Conservation (phyloP, 139 green algal genomes). For the Chlorella sp. region DNA sequence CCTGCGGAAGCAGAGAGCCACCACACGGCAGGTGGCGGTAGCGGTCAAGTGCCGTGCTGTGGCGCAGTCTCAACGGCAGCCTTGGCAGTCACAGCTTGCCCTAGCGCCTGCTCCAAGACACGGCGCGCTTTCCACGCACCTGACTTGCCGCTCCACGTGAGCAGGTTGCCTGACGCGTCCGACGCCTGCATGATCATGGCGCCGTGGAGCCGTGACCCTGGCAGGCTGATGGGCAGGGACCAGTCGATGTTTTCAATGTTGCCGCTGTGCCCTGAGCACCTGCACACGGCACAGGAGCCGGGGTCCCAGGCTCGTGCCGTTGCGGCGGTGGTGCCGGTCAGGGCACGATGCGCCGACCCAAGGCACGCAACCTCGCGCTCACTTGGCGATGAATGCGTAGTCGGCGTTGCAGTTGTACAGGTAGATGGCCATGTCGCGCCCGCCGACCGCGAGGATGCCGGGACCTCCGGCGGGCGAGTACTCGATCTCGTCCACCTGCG, state of each 20-base stretch:
- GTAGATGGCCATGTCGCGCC: slow-evolving; percentile 44
- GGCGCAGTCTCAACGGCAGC: too few species aligned
- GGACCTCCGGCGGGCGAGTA: slow-evolving; percentile 37
- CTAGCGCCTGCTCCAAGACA: too few species aligned
- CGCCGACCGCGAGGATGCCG: slow-evolving; percentile 35
- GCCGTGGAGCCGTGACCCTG: slow-evolving; percentile 12
- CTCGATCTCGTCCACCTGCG: slow-evolving; percentile 41
- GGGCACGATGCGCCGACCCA: too few species aligned
- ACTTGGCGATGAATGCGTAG: slow-evolving; percentile 39
- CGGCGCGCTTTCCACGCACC: slow-evolving; percentile 13
- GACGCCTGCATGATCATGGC: slow-evolving; percentile 28
- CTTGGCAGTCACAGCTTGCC: too few species aligned
- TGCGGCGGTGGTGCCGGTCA: too few species aligned
- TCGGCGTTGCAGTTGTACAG: slow-evolving; percentile 37
- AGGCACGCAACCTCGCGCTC: too few species aligned
- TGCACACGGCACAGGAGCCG: not conserved
- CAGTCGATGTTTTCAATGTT: slow-evolving; percentile 47
- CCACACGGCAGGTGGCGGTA: too few species aligned
- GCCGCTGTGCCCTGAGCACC: slow-evolving; percentile 38
- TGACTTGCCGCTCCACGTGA: slow-evolving; percentile 41
- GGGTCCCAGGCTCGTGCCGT: too few species aligned
- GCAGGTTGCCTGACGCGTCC: slow-evolving; percentile 24
- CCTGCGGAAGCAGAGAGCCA: too few species aligned
- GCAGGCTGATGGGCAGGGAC: slow-evolving; percentile 36
- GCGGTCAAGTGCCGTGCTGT: too few species aligned